These are phyloP conservation scores for Magnaporthiopsis incrustans DNA, from an alignment of 2,329 filamentous ascomycete species.

Conservation along the genomic window DNA sequence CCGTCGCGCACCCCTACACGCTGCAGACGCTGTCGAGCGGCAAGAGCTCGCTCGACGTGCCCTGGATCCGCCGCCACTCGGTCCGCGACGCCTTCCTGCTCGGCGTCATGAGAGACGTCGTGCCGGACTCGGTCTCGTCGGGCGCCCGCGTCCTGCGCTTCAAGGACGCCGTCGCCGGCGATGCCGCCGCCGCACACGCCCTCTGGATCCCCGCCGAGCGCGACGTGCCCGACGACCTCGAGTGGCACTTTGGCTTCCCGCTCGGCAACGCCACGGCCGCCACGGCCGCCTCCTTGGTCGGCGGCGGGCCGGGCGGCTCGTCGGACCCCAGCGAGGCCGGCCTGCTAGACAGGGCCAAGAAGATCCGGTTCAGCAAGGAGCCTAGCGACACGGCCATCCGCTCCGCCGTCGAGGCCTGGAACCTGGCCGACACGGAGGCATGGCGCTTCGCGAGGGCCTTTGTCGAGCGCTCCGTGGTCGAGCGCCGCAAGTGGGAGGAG, in stretches of 20 bases:
- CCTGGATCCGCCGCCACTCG: slow-evolving; percentile 59
- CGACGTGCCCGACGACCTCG: slow-evolving; percentile 59
- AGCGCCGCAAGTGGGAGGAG: slow-evolving; percentile 61
- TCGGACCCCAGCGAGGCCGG: slow-evolving; percentile 33
- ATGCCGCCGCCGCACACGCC: slow-evolving; percentile 53
- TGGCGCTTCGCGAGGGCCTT: slow-evolving; percentile 70
- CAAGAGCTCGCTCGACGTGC: slow-evolving; percentile 50
- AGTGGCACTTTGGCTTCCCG: slow-evolving; percentile 85
- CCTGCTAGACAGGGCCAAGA: slow-evolving; percentile 40
- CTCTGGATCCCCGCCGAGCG: slow-evolving; percentile 76
- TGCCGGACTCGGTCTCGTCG: slow-evolving; percentile 55
- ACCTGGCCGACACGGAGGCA: slow-evolving; percentile 65
- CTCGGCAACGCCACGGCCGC: slow-evolving; percentile 39
- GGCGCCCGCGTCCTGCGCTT: slow-evolving; percentile 62
- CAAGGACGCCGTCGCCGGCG: slow-evolving; percentile 73
- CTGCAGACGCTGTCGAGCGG: slow-evolving; percentile 59
- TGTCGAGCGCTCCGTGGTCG: slow-evolving; percentile 52
- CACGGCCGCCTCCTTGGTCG: slow-evolving; percentile 36
- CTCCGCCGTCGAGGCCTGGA: slow-evolving; percentile 55
- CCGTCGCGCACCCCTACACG: slow-evolving; percentile 88
- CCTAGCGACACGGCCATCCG: slow-evolving; percentile 38
- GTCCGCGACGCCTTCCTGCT: slow-evolving; percentile 72
- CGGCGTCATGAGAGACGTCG: slow-evolving; percentile 59
- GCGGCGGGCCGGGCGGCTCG: slow-evolving; percentile 28
- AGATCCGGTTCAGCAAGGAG: slow-evolving; percentile 33